phyloP scores from a whole-genome alignment of 495 filamentous ascomycete genomes.

The Corynascus novoguineensis region DNA sequence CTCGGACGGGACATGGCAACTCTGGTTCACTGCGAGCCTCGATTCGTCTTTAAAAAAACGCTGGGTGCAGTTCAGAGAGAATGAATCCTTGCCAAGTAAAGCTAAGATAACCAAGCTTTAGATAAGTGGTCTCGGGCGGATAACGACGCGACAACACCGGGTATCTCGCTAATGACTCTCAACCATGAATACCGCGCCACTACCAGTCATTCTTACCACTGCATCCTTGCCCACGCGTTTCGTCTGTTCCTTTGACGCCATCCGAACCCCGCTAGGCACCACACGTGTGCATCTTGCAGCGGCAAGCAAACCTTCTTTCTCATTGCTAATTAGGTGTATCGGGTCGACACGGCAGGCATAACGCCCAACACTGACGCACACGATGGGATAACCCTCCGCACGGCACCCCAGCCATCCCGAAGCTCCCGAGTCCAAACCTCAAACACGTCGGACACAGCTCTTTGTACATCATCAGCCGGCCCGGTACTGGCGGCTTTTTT shows the following conservation, averaged over 20 bases:
- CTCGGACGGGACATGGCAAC: too few species aligned
- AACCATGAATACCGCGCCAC: too few species aligned
- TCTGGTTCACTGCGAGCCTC: too few species aligned
- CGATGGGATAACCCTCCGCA: constrained; percentile 5
- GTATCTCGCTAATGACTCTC: too few species aligned
- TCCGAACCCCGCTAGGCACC: background rate
- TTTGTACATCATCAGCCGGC: background rate
- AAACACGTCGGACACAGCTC: background rate
- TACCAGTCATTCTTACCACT: background rate
- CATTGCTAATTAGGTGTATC: background rate
- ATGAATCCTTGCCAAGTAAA: background rate
- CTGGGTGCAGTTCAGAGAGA: too few species aligned
- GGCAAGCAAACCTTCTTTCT: background rate
- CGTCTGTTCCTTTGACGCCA: background rate
- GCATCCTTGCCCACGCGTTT: constrained; percentile 3
- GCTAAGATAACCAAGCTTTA: constrained; percentile 9
- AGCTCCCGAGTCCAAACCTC: background rate
- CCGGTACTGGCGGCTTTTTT: background rate
- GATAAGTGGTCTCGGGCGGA: background rate
- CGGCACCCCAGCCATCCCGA: constrained; percentile 5
- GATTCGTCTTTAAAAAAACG: too few species aligned
- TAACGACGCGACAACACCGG: too few species aligned
- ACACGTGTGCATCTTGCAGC: background rate
- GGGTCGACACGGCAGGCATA: background rate
- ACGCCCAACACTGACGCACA: background rate